phyloP scores from a whole-genome alignment of 2,329 filamentous ascomycete genomes.

The Alternaria consortialis region DNA sequence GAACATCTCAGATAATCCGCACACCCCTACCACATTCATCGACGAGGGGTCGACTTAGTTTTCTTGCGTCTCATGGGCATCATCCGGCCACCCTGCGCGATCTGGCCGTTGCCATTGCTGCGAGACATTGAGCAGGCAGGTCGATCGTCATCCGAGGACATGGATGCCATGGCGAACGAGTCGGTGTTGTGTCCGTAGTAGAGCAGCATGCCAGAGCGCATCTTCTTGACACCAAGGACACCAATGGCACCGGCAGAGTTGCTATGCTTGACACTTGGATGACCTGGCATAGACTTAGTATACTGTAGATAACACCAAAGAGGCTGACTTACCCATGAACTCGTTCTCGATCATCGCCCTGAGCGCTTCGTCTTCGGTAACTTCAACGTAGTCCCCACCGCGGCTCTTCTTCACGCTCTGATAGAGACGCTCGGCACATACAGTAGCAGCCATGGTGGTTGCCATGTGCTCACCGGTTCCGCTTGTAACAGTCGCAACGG shows the following conservation, averaged over 20 bases:
- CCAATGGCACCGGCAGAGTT: conserved; percentile 89
- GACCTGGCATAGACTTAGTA: conserved; percentile 55
- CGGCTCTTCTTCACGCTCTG: conserved; percentile 68
- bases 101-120: conserved; percentile 61
- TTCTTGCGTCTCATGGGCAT: conserved; percentile 44
- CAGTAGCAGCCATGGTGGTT: conserved; percentile 88
- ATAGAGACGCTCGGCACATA: conserved; percentile 86
- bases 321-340: conserved; percentile 74
- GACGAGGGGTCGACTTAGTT: conserved; percentile 27
- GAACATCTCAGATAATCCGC: background rate
- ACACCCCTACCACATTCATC: background rate
- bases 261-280: conserved; percentile 83
- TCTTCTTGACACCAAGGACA: conserved; percentile 89
- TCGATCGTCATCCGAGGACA: conserved; percentile 78
- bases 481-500: conserved; percentile 86
- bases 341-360: conserved; percentile 82
- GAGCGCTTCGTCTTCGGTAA: conserved; percentile 81
- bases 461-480: conserved; percentile 99
- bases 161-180: conserved; percentile 83
- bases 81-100: conserved; percentile 67
- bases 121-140: conserved; percentile 91
- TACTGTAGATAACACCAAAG: background rate
- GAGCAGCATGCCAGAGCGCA: conserved; percentile 76
- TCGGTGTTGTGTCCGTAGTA: conserved; percentile 98
- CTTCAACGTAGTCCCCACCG: conserved; percentile 69